phyloP scores from a whole-genome alignment of 129 eudicot genomes.

The Helichrysum umbraculigerum region DNA sequence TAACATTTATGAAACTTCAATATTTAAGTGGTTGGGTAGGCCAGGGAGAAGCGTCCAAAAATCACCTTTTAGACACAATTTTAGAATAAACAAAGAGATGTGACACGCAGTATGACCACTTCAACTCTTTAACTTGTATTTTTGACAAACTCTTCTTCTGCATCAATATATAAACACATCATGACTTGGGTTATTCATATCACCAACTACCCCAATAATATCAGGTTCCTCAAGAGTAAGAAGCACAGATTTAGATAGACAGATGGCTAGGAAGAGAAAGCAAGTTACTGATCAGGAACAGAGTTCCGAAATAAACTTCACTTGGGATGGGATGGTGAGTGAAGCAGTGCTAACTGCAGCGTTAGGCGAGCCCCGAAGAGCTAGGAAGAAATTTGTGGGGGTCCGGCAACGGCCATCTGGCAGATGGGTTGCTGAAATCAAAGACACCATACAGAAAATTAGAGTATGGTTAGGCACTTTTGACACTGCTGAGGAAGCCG shows the following conservation, averaged over 20 bases:
- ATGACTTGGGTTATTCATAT: constrained; percentile 16
- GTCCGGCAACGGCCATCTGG: constrained; percentile 84
- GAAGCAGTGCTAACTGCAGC: constrained; percentile 46
- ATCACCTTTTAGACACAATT: constrained; percentile 27
- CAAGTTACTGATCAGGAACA: constrained; percentile 31
- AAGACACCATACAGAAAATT: constrained; percentile 79
- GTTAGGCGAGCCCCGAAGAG: constrained; percentile 45
- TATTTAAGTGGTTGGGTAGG: constrained; percentile 7
- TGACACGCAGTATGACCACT: constrained; percentile 38
- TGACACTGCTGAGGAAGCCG: constrained; percentile 90
- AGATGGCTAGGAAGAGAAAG: constrained; percentile 77
- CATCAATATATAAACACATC: constrained; percentile 26
- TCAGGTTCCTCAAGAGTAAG: constrained; percentile 3
- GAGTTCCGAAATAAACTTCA: constrained; percentile 28
- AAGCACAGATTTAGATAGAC: not conserved
- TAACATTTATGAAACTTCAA: not conserved
- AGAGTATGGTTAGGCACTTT: constrained; percentile 83
- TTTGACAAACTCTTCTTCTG: constrained; percentile 24
- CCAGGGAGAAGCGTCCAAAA: constrained; percentile 27
- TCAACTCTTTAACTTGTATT: constrained; percentile 29
- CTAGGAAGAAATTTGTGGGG: constrained; percentile 64
- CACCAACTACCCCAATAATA: not conserved
- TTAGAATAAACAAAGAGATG: constrained; percentile 25
- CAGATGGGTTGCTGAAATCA: constrained; percentile 85
- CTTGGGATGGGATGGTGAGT: constrained; percentile 48